Percentiles rank a stretch among this genome's conserved stretches.
These are phyloP conservation scores for Osmanthus fragrans DNA, from an alignment of 257 asterid genomes.

Conservation along the genomic window DNA sequence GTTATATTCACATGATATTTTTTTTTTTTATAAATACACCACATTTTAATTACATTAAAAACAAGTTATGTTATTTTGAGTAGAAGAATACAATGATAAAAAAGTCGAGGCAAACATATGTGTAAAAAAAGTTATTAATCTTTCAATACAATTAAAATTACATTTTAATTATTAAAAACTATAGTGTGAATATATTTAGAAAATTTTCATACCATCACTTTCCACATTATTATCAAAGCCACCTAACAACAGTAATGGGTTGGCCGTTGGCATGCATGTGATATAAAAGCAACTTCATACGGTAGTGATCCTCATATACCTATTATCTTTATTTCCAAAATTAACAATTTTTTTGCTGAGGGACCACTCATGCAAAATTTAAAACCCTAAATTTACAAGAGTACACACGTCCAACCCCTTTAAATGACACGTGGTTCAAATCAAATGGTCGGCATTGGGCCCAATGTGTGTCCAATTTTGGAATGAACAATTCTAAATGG, in stretches of 20 bases:
- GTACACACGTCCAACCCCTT: not conserved
- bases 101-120: no score
- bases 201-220: constrained; percentile 19
- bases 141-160: no score
- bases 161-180: no score
- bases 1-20: no score
- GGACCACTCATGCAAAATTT: constrained; percentile 38
- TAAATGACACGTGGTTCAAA: constrained; percentile 3
- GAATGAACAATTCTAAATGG: no score
- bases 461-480: constrained; percentile 17
- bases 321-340: constrained; percentile 20
- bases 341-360: constrained; percentile 6
- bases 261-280: constrained; percentile 49
- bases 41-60: no score
- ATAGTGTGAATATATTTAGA: no score
- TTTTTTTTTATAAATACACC: no score
- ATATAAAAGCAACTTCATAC: constrained; percentile 21
- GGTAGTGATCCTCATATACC: constrained; percentile 33
- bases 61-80: no score
- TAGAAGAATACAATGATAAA: no score
- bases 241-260: constrained; percentile 40
- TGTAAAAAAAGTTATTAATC: no score
- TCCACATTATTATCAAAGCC: constrained; percentile 36
- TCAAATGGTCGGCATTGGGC: constrained; percentile 18
- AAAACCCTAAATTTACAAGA: not conserved